Percentiles rank a stretch among this genome's conserved stretches.
These are phyloP conservation scores for Exophiala spinifera DNA, from an alignment of 2,329 filamentous ascomycete genomes.

Conservation along the genomic window DNA sequence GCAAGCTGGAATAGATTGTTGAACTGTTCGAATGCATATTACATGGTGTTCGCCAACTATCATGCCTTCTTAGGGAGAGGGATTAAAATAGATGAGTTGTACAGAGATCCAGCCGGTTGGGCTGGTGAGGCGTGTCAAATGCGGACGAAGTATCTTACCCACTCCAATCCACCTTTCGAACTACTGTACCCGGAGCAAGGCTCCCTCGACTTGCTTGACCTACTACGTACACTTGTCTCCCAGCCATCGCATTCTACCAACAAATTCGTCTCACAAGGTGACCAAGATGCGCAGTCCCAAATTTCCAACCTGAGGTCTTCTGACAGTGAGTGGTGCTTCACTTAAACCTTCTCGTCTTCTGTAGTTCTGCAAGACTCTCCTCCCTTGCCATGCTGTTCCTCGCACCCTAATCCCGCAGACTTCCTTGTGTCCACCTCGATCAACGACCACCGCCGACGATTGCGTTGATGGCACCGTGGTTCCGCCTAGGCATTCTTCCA, in stretches of 20 bases:
- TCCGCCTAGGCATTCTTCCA: conserved; percentile 15
- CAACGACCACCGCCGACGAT: neutral
- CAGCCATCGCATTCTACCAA: conserved; percentile 19
- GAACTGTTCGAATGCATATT: too few relatives aligned
- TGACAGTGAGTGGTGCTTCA: neutral
- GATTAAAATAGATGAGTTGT: too few relatives aligned
- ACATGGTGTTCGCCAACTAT: too few relatives aligned
- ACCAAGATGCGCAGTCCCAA: neutral
- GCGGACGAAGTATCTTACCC: neutral
- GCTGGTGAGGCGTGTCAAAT: too few relatives aligned
- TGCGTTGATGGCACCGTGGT: conserved; percentile 19
- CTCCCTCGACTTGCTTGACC: neutral
- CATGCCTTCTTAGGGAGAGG: too few relatives aligned
- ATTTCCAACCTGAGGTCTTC: neutral
- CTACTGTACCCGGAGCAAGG: too few relatives aligned
- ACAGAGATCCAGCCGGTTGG: too few relatives aligned
- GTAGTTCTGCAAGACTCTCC: neutral
- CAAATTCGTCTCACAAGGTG: conserved; percentile 1
- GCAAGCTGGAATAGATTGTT: too few relatives aligned
- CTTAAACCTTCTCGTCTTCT: neutral
- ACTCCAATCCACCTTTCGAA: too few relatives aligned
- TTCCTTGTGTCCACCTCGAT: neutral
- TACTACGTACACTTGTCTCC: conserved; percentile 1
- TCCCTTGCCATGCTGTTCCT: neutral
- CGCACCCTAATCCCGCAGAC: neutral